Conservation (phyloP, 2,329 filamentous ascomycete genomes). For the Cordyceps tenuipes region DNA sequence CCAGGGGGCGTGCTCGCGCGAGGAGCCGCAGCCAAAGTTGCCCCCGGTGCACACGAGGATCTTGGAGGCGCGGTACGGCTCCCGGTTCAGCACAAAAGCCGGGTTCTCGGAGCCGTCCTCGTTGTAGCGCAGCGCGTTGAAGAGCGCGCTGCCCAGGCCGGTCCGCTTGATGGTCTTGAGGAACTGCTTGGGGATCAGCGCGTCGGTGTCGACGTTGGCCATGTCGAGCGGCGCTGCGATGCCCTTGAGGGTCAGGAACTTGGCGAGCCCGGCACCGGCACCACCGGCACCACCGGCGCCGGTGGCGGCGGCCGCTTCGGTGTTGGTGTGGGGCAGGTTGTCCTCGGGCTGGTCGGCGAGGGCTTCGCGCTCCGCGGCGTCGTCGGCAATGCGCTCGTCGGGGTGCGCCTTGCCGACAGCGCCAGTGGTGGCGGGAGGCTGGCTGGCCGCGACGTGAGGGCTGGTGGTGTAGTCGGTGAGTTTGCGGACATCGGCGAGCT, state of each 20-base stretch:
- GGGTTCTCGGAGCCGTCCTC: constrained; percentile 65
- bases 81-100: constrained; percentile 82
- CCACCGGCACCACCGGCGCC: constrained; percentile 18
- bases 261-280: constrained; percentile 62
- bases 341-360: constrained; percentile 56
- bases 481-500: constrained; percentile 84
- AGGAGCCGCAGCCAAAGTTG: constrained; percentile 93
- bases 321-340: constrained; percentile 56
- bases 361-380: constrained; percentile 44
- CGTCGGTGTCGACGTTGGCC: constrained; percentile 94
- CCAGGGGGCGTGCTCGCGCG: constrained; percentile 94
- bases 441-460: constrained; percentile 49
- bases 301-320: constrained; percentile 34
- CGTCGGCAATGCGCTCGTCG: constrained; percentile 44
- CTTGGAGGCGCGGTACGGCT: constrained; percentile 75
- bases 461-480: constrained; percentile 54
- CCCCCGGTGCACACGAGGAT: constrained; percentile 85
- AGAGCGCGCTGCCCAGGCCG: constrained; percentile 79
- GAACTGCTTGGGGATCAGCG: constrained; percentile 98
- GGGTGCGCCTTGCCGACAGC: constrained; percentile 36
- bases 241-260: constrained; percentile 77
- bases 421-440: constrained; percentile 26
- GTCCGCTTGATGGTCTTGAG: constrained; percentile 98
- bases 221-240: constrained; percentile 81
- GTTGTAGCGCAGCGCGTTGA: constrained; percentile 75